Evolutionary conservation across 441 rosid species (phyloP).

Genomic region (Pelargonium fulgidum): DNA sequence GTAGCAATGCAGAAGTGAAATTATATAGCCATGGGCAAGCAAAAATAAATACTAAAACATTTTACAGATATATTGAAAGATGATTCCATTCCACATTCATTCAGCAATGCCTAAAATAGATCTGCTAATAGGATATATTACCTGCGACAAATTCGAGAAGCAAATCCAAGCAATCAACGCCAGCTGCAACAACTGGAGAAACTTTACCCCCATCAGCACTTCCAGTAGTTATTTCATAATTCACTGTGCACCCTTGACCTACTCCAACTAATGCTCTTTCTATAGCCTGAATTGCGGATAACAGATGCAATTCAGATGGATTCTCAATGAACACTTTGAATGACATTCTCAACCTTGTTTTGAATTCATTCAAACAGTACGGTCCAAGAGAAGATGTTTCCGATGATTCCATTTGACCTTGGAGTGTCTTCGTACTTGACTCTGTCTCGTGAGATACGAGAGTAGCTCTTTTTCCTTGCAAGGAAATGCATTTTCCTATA

Average conservation of each 20-base stretch:
- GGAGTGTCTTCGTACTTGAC: slow-evolving; percentile 47
- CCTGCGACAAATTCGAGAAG: slow-evolving; percentile 78
- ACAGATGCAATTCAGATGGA: slow-evolving; percentile 55
- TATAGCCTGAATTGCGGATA: slow-evolving; percentile 62
- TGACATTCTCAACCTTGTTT: slow-evolving; percentile 61
- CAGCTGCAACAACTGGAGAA: slow-evolving; percentile 69
- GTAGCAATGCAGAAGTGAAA: neutral
- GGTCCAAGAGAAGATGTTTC: slow-evolving; percentile 33
- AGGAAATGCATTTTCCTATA: slow-evolving; percentile 70
- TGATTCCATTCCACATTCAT: slow-evolving; percentile 9
- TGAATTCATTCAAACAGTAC: slow-evolving; percentile 54
- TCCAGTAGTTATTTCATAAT: slow-evolving; percentile 50
- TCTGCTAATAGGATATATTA: slow-evolving; percentile 22
- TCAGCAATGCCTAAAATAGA: slow-evolving; percentile 17
- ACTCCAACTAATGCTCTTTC: slow-evolving; percentile 81
- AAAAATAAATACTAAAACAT: neutral
- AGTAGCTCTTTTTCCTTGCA: slow-evolving; percentile 74
- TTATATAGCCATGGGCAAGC: no score
- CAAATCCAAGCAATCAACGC: slow-evolving; percentile 81
- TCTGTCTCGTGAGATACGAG: slow-evolving; percentile 66
- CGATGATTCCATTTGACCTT: slow-evolving; percentile 27
- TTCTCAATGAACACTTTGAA: slow-evolving; percentile 51
- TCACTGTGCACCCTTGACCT: slow-evolving; percentile 36
- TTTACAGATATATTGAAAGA: slow-evolving; percentile 1
- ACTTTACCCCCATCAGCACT: slow-evolving; percentile 54